Conservation (phyloP, 208 protist species). For the Vickermania ingenoplastis region DNA sequence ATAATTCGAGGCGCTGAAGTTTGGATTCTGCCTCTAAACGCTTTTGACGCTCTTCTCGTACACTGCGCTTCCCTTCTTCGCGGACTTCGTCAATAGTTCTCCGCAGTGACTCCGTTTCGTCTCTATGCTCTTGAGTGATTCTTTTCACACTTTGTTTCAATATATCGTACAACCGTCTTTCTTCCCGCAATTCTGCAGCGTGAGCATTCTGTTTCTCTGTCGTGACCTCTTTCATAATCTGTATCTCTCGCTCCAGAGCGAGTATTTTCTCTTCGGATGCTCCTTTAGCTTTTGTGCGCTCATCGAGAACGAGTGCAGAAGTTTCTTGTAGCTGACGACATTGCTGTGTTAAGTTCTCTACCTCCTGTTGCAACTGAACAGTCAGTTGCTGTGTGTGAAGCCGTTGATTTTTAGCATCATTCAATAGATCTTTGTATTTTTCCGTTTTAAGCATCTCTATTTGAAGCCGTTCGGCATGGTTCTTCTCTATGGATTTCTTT, state of each 20-base stretch:
- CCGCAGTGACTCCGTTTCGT: slow-evolving; percentile 17
- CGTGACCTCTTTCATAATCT: slow-evolving; percentile 13
- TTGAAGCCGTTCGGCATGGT: slow-evolving; percentile 14
- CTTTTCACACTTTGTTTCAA: slow-evolving; percentile 24
- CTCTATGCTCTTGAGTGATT: slow-evolving; percentile 14
- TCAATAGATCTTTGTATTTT: slow-evolving; percentile 10
- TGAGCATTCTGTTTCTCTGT: slow-evolving; percentile 21
- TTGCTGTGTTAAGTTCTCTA: slow-evolving; percentile 14
- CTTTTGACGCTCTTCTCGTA: background rate
- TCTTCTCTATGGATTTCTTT: slow-evolving; percentile 17
- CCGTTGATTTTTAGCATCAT: slow-evolving; percentile 39
- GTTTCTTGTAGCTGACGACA: slow-evolving; percentile 16
- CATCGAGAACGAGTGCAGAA: slow-evolving; percentile 7
- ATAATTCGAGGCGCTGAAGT: background rate
- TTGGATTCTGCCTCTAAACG: slow-evolving; percentile 2
- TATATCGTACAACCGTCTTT: slow-evolving; percentile 20
- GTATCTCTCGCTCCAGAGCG: slow-evolving; percentile 17
- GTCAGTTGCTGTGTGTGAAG: slow-evolving; percentile 35
- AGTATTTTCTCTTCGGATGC: slow-evolving; percentile 11
- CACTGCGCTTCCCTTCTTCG: slow-evolving; percentile 15
- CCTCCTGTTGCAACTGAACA: slow-evolving; percentile 27
- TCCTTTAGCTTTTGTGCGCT: slow-evolving; percentile 7
- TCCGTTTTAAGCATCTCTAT: slow-evolving; percentile 25
- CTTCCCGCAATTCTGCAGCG: slow-evolving; percentile 20
- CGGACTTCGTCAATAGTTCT: slow-evolving; percentile 11